Evolutionary conservation across 495 filamentous ascomycete genomes (phyloP).

Genomic region (Annulohypoxylon maeteangense): DNA sequence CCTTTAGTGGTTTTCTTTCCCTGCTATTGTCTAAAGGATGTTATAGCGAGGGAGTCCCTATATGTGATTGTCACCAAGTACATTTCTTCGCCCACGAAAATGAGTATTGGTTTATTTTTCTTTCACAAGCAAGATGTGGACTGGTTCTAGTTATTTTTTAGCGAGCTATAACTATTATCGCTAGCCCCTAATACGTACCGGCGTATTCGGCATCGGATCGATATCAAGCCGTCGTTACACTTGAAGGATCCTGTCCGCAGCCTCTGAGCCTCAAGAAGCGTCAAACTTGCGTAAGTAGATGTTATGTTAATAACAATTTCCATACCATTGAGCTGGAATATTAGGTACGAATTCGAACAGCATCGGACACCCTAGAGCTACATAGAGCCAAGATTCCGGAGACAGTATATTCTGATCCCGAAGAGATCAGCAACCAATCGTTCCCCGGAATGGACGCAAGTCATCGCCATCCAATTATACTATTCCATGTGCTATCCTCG

Average conservation of each 20-base stretch:
- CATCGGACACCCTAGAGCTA: conserved; percentile 17
- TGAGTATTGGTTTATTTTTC: background rate
- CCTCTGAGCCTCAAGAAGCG: conserved; percentile 6
- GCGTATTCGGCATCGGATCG: background rate
- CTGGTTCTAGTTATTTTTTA: background rate
- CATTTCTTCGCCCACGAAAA: background rate
- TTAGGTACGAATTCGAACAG: conserved; percentile 17
- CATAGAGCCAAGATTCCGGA: conserved; percentile 18
- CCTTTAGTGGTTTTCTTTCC: background rate
- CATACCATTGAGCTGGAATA: conserved; percentile 17
- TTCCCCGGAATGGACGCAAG: conserved; percentile 2
- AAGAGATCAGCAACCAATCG: conserved; percentile 10
- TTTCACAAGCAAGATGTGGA: background rate
- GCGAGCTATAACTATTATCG: background rate
- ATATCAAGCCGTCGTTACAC: conserved; percentile 16
- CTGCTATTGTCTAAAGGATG: background rate
- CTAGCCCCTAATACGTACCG: background rate
- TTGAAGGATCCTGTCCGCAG: conserved; percentile 23
- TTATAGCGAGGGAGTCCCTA: conserved; percentile 2
- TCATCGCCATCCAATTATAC: conserved; percentile 26
- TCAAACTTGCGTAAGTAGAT: conserved; percentile 23
- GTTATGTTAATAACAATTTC: background rate
- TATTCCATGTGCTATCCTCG: conserved; percentile 15
- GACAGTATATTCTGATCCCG: conserved; percentile 12
- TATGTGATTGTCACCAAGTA: background rate